Evolutionary conservation across 129 eudicot species (phyloP).

Genomic region (Arctium lappa): DNA sequence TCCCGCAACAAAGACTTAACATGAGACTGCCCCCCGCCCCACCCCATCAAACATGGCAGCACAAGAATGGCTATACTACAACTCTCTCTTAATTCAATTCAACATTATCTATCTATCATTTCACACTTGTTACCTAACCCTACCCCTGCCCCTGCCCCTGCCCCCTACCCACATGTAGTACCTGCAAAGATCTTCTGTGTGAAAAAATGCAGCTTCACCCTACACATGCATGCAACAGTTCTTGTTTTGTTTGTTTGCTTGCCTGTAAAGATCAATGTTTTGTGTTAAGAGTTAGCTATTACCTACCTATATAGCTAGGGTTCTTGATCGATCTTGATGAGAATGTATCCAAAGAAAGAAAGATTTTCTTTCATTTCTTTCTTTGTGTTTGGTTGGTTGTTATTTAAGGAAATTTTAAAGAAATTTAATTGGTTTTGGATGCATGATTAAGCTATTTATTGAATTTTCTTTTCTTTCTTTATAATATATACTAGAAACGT

Average conservation of each 20-base stretch:
- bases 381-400: conserved; percentile 4
- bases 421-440: not conserved
- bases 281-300: conserved; percentile 8
- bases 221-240: not conserved
- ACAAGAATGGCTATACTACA: conserved; percentile 49
- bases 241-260: conserved; percentile 12
- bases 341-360: conserved; percentile 15
- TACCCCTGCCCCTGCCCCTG: not conserved
- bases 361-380: conserved; percentile 20
- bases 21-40: conserved; percentile 34
- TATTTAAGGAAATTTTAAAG: not conserved
- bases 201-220: not conserved
- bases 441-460: not conserved
- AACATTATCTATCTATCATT: not conserved
- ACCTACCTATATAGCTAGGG: conserved; percentile 12
- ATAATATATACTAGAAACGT: no score
- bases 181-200: conserved; percentile 4
- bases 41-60: conserved; percentile 55
- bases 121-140: not conserved
- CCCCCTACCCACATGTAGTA: not conserved
- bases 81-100: conserved; percentile 34
- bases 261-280: conserved; percentile 13
- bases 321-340: not conserved
- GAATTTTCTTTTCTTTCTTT: not conserved
- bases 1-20: conserved; percentile 56